These are phyloP conservation scores for Eimeria brunetti DNA, from an alignment of 169 alveolate species.

Conservation along the genomic window DNA sequence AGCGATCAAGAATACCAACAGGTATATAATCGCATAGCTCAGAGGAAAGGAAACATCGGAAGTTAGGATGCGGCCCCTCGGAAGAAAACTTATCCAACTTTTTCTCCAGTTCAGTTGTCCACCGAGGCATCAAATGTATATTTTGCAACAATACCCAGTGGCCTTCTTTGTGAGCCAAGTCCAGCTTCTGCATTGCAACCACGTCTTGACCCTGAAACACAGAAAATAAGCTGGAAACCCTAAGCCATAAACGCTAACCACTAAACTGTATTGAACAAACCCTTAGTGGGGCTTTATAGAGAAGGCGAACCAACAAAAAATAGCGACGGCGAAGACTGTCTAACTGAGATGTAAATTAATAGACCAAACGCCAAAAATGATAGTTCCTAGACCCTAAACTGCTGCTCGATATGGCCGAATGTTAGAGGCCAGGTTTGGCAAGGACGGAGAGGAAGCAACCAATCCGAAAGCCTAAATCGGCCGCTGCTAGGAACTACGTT, in stretches of 20 bases:
- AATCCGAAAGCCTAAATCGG: too few relatives aligned
- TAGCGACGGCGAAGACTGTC: too few relatives aligned
- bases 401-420: too few relatives aligned
- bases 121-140: constrained; percentile 93
- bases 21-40: constrained; percentile 96
- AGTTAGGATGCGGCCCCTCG: constrained; percentile 97
- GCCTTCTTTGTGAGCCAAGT: constrained; percentile 91
- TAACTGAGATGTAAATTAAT: too few relatives aligned
- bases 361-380: too few relatives aligned
- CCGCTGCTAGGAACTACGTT: too few relatives aligned
- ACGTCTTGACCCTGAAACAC: constrained; percentile 94
- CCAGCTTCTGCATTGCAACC: constrained; percentile 90
- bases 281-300: too few relatives aligned
- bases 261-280: neutral
- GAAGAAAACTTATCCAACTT: constrained; percentile 94
- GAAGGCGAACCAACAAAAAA: neutral
- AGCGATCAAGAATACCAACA: constrained; percentile 96
- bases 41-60: constrained; percentile 96
- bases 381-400: too few relatives aligned
- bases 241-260: constrained; percentile 49
- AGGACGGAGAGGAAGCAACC: too few relatives aligned
- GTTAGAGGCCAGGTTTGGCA: too few relatives aligned
- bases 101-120: constrained; percentile 95
- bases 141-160: constrained; percentile 96
- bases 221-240: neutral